Evolutionary conservation across 78 protist species (phyloP), one percentile per base, ranked within the genome.

Genomic region (Anaeramoeba flamelloides): DNA sequence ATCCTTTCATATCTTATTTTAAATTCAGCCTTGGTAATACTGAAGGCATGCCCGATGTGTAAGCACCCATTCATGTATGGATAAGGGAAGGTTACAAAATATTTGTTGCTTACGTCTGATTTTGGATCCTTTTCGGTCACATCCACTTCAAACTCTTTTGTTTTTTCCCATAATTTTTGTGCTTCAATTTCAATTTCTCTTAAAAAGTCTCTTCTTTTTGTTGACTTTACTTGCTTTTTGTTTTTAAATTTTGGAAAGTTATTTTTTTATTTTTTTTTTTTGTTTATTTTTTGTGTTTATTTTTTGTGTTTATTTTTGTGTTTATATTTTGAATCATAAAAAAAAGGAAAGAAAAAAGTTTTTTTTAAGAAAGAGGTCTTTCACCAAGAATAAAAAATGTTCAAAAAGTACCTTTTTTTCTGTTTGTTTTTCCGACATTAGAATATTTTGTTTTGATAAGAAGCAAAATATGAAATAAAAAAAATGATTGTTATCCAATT

Each of bases 31-130:
- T 98, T 98, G 41, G 98, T 81, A 53, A 95, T 74, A 1, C 98
- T 85, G 90, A 97, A 98, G 1, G 90, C 87, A 87, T 98, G 99
- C 41, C 99, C 99, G 26, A 98, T 81, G 79, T 98, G 99, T 34
- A 98, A 92, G 75, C 78, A 39, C 31, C 99, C 99, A 84, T 98
- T 98, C 99, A 98, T 97, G 91, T 98, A 98, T n/a, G 99, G 99
- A 82, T 92, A 98, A 75, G 98, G 98, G 84, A 92, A 92, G n/a
- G 95, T 90, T 37, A 79, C 86, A 31, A 94, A 4, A 87, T 36
- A 90, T 89, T 90, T 94, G 31, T 37, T 37, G 26, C 81, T 74
- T 26, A 81, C 81, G 8, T 53, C 34, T 53, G 69, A 26, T 53
- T 26, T 53, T 26, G 8, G 8, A 0, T 32, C 69, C 17, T 53